Base-by-base conservation (phyloP, 2,329 filamentous ascomycete species). In the Akanthomyces muscarius region DNA sequence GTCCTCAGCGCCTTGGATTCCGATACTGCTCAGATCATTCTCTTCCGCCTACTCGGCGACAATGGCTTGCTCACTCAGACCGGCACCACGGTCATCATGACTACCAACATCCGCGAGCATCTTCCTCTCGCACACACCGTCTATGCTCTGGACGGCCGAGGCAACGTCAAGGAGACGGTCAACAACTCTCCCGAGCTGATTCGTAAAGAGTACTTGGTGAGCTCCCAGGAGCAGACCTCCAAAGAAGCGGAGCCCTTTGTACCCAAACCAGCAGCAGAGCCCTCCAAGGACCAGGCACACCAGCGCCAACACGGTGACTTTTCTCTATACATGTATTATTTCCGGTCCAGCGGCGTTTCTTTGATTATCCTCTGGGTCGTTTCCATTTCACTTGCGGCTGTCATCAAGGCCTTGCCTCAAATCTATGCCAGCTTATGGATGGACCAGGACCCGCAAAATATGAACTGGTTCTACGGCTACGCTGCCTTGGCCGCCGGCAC, bases 51-150 rank as follows among this genome's bases (percentile, higher is more conserved):
- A 5, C 61, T 70, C 6, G 68, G 68, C 10, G 41, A 60, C 0
- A 33, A 55, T 14, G 69, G 69, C 2, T 21, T 68, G 3, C 59
- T 68, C 38, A 67, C 36, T n/a, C 68, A 66, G 45, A 61, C 55
- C 1, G 62, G 63, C 3, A 58, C 66, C 14, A 69, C 69, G 36
- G 60, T 59, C 41, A 55, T 64, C 2, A 55, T 69, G 61, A 63
- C 61, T 5, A 63, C 61, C 45, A 63, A 63, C 30, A 51, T 58
- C 21, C 61, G 61, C 11, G 61, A 63, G 48, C 61, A 63, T 41
- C 61, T 63, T 25, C 33, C 53, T 18, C 38, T 63, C 6, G 61
- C 53, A 28, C 64, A 60, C 56, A 33, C 62, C 7, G 56, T 62
- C 21, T 63, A 59, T 23, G 54, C 61, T 36, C 48, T 63, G 6